phyloP scores from a whole-genome alignment of 139 green algal genomes.

The Tetradesmus lagerheimii region DNA sequence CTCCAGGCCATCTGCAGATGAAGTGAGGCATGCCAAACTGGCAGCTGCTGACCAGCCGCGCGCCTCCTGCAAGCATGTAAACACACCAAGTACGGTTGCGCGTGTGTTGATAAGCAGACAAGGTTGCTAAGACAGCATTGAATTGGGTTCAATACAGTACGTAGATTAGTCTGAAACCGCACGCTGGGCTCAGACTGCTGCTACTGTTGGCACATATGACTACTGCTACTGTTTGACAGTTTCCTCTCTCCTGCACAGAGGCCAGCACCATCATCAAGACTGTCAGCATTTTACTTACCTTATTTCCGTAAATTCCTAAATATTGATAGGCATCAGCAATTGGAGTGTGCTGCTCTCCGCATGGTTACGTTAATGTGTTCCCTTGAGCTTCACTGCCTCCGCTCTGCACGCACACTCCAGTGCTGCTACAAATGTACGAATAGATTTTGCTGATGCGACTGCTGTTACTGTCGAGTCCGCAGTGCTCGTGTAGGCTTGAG shows the following conservation, averaged over 20 bases:
- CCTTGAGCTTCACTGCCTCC: neutral
- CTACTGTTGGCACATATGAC: neutral
- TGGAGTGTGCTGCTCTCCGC: neutral
- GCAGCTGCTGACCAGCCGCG: neutral
- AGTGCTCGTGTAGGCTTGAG: neutral
- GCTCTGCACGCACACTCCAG: neutral
- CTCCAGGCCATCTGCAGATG: conserved; percentile 48
- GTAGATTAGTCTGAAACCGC: neutral
- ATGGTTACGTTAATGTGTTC: neutral
- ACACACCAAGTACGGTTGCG: neutral
- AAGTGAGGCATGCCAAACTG: conserved; percentile 45
- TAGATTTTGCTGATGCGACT: neutral
- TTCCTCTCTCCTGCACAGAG: neutral
- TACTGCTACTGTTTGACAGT: neutral
- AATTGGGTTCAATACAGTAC: neutral
- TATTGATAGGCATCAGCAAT: neutral
- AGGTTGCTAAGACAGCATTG: neutral
- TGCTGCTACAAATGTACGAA: neutral
- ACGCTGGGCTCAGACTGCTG: neutral
- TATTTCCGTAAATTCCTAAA: neutral
- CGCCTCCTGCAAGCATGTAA: neutral
- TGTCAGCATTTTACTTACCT: neutral
- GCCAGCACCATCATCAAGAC: neutral
- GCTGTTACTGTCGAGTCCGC: neutral
- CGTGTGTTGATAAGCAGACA: neutral